A percentile compares a stretch with the other conserved stretches of the same genome.
Evolutionary conservation across 2,329 filamentous ascomycete species (phyloP).

Genomic region (Epichloe sp.): DNA sequence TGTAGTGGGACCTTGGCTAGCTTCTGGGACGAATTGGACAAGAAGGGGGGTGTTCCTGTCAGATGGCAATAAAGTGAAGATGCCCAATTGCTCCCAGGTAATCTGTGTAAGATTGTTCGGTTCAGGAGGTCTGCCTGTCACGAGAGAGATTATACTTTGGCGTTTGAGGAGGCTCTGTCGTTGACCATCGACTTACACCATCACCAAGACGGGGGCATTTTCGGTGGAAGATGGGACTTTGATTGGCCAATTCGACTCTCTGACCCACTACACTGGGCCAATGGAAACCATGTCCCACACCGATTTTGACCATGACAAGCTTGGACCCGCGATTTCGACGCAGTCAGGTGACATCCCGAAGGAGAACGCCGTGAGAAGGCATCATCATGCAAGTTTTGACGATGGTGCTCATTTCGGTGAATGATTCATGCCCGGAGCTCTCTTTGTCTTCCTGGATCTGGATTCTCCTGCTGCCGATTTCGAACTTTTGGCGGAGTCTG

Average conservation of each 20-base stretch:
- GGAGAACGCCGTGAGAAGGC: not conserved
- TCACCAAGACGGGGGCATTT: constrained; percentile 18
- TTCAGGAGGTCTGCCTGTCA: constrained; percentile 25
- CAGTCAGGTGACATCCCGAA: constrained; percentile 12
- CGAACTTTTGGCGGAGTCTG: not conserved
- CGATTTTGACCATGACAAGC: constrained; percentile 14
- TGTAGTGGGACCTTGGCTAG: constrained; percentile 28
- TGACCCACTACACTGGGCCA: constrained; percentile 14
- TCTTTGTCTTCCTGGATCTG: not conserved
- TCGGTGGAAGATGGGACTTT: constrained; percentile 16
- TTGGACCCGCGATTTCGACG: constrained; percentile 2
- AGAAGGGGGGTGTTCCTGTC: constrained; percentile 18
- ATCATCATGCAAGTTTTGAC: not conserved
- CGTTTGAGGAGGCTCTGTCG: constrained; percentile 22
- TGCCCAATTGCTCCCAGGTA: constrained; percentile 24
- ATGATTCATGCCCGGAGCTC: not conserved
- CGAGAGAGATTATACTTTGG: constrained; percentile 26
- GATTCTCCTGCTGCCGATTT: not conserved
- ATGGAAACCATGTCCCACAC: constrained; percentile 18
- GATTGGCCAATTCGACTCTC: constrained; percentile 15
- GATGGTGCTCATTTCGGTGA: not conserved
- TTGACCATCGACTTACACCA: constrained; percentile 25
- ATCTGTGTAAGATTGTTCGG: constrained; percentile 26
- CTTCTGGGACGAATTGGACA: constrained; percentile 23
- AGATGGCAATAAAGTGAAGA: constrained; percentile 26